Conservation (phyloP, 2,329 filamentous ascomycete genomes). For the Cryphonectria naterciae region DNA sequence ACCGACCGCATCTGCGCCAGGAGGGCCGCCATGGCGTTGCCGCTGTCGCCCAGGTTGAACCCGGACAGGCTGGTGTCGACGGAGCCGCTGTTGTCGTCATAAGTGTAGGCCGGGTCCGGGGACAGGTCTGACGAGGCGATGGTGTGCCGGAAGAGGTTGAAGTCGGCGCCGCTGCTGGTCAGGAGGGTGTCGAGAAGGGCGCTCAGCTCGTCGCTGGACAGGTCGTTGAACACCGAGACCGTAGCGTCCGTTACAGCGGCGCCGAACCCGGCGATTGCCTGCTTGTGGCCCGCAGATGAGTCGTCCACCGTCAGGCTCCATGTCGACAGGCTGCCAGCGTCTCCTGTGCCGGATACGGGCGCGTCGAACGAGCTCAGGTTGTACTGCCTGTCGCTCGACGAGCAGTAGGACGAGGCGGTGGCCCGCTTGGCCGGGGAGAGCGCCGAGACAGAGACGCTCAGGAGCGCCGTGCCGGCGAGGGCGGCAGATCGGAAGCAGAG, state of each 20-base stretch:
- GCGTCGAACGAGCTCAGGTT: conserved; percentile 40
- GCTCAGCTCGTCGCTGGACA: conserved; percentile 37
- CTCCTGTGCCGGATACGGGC: conserved; percentile 41
- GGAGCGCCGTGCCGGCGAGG: conserved; percentile 17
- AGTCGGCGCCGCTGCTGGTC: conserved; percentile 43
- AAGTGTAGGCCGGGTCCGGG: conserved; percentile 44
- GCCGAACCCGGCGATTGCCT: conserved; percentile 47
- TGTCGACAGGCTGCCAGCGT: conserved; percentile 38
- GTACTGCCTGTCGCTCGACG: conserved; percentile 43
- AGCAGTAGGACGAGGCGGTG: conserved; percentile 39
- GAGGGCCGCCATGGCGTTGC: conserved; percentile 44
- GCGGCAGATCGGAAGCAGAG: conserved; percentile 9
- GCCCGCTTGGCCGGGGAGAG: conserved; percentile 25
- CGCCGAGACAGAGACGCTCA: conserved; percentile 22
- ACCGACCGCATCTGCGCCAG: conserved; percentile 42
- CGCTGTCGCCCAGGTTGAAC: conserved; percentile 45
- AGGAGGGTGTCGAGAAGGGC: conserved; percentile 43
- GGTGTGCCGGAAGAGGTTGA: conserved; percentile 46
- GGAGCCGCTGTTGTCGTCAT: conserved; percentile 42
- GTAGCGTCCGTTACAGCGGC: conserved; percentile 48
- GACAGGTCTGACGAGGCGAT: conserved; percentile 47
- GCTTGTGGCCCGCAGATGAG: conserved; percentile 42
- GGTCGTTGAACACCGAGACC: conserved; percentile 43
- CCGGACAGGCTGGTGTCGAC: conserved; percentile 36
- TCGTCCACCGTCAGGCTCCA: conserved; percentile 47